phyloP scores from a whole-genome alignment of 306 rosid genomes.

The Alnus rubra region DNA sequence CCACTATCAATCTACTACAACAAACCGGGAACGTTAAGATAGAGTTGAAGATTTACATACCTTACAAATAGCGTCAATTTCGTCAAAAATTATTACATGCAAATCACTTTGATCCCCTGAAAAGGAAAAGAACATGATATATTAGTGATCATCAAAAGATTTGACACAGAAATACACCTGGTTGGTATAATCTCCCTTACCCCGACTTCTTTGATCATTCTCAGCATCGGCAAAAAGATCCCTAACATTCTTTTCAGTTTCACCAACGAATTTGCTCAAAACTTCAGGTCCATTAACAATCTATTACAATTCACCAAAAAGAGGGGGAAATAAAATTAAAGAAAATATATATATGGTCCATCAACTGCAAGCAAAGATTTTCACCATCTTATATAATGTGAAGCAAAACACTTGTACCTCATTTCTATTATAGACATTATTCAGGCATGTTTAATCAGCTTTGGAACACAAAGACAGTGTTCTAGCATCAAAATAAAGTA shows the following conservation, averaged over 20 bases:
- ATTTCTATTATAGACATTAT: constrained; percentile 18
- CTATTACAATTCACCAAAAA: constrained; percentile 39
- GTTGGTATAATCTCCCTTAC: constrained; percentile 46
- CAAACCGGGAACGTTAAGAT: constrained; percentile 13
- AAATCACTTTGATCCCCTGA: constrained; percentile 94
- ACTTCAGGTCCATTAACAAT: constrained; percentile 99
- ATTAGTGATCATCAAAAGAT: constrained; percentile 33
- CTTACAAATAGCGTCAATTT: constrained; percentile 99
- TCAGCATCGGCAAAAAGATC: constrained; percentile 99
- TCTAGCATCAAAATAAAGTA: neutral
- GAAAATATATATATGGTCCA: neutral
- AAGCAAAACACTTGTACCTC: constrained; percentile 17
- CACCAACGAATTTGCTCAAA: constrained; percentile 94
- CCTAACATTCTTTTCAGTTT: constrained; percentile 96
- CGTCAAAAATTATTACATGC: constrained; percentile 98
- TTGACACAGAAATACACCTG: constrained; percentile 16
- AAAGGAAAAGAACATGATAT: constrained; percentile 31
- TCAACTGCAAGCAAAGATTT: constrained; percentile 23
- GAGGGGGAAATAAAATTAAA: neutral
- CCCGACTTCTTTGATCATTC: constrained; percentile 80
- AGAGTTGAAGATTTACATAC: constrained; percentile 48
- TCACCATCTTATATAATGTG: constrained; percentile 30
- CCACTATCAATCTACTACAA: constrained; percentile 19
- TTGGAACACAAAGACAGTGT: constrained; percentile 18
- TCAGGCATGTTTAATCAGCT: constrained; percentile 28